Evolutionary conservation across 2,329 filamentous ascomycete genomes (phyloP).

Genomic region (Massarina eburnea): DNA sequence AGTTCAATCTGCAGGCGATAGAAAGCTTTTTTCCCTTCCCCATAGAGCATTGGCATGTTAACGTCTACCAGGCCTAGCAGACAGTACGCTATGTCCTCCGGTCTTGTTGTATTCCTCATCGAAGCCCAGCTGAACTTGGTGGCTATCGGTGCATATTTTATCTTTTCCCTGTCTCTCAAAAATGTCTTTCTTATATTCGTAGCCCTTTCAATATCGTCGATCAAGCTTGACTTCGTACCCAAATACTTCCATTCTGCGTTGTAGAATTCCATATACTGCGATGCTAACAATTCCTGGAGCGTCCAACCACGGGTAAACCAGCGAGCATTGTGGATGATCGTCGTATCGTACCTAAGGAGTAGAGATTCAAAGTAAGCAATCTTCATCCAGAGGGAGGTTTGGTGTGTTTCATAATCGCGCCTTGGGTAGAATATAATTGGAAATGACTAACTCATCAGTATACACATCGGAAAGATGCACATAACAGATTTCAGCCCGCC

Average conservation of each 20-base stretch:
- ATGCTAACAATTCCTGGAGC: slow-evolving; percentile 12
- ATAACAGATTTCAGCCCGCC: slow-evolving; percentile 12
- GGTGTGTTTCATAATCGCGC: no score
- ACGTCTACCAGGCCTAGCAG: slow-evolving; percentile 28
- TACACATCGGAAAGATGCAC: slow-evolving; percentile 12
- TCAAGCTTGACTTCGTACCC: slow-evolving; percentile 6
- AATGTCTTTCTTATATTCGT: slow-evolving; percentile 3
- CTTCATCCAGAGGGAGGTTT: no score
- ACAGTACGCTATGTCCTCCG: slow-evolving; percentile 31
- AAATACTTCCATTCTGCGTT: slow-evolving; percentile 4
- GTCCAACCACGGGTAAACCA: slow-evolving; percentile 15
- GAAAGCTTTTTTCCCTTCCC: slow-evolving; percentile 24
- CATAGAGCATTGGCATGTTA: slow-evolving; percentile 28
- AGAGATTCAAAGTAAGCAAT: no score
- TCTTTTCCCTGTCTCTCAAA: not conserved
- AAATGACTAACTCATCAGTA: not conserved
- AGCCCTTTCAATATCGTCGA: not conserved
- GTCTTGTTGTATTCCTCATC: slow-evolving; percentile 7
- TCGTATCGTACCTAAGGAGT: not conserved
- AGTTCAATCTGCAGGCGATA: slow-evolving; percentile 16
- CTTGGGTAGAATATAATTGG: no score
- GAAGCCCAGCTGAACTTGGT: slow-evolving; percentile 13
- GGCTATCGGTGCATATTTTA: slow-evolving; percentile 4
- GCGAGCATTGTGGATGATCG: not conserved
- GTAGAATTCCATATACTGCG: slow-evolving; percentile 11